Evolutionary conservation across 2,329 filamentous ascomycete species (phyloP), one percentile per base, ranked within the genome.

Genomic region (Trichoderma polysporum): DNA sequence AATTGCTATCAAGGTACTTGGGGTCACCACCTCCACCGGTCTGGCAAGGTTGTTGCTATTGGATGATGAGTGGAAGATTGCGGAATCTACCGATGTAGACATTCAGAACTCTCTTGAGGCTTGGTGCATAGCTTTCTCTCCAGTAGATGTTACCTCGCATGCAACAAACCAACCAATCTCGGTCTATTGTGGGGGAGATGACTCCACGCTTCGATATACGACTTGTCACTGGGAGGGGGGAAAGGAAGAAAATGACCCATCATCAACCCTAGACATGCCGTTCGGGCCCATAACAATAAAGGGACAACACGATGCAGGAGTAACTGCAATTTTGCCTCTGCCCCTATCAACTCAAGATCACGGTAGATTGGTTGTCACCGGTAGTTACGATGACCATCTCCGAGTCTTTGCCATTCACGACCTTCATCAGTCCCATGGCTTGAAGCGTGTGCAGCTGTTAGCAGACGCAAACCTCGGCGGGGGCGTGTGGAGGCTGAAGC

Each of bases 301-400:
- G 68, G 75, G 76, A n/a, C 69, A 72, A 31, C 93, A 97, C 73
- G 82, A 83, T n/a, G 93, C 93, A 1, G 94, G 95, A 12, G 91
- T 98, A 1, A 97, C 94, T 0, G 88, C 92, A 2, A 95, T 98
- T 63, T 78, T 97, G 2, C 92, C 93, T 0, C 79, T 97, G 2
- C 74, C 83, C 1, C 22, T 80, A 2, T 73, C 76, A 1, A 71
- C 75, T 0, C 71, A 75, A 9, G 80, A 84, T 9, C 80, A 80
- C 3, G 82, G 83, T 1, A 81, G 83, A 4, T 74, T 95, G 4
- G 77, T 97, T 2, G 74, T 97, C 2, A 97, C 94, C 0, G 95
- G 95, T 4, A 96, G 92, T 74, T 99, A 98, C 74, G 95, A 98
- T 73, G 94, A 98, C 72, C 83, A 85, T 68, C 81, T 98, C 19